Base-by-base conservation (phyloP, 139 green algal species). In the Coelastrella sp. region DNA sequence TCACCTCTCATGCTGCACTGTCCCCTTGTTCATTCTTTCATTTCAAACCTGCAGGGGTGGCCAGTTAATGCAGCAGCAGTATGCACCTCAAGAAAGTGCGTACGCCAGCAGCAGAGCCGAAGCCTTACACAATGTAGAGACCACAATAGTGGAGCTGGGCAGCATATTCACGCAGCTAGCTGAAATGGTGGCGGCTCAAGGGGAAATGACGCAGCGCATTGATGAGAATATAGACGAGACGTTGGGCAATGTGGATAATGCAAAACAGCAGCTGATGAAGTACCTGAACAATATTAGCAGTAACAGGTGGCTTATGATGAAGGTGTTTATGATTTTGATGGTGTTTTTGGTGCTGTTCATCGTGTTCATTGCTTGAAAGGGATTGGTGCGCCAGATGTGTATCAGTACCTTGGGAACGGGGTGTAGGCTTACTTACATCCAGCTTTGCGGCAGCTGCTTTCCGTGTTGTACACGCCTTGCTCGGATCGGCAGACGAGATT, bases 191-290 rank as follows among this genome's bases (percentile, higher is more conserved):
- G 86, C 88, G 10, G 82, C 93, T 65, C 92, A 95, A 83, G 90
- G 83, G 7, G 75, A 76, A 58, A 84, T 85, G 86, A 82, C 60
- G 66, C 47, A 68, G 65, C 96, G 98, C 56, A 99, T 99, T 81
- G 98, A 99, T 90, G 97, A 99, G 58, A 99, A 99, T 93, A 93
- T 99, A 19, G 97, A 99, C 22, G 98, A 99, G 73, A 98, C 98
- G 22, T 85, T 99, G 81, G 82, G 79, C 5, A 99, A 99, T 87
- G 98, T 99, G n/a, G 98, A 99, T 73, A 94, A 86, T 11, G 98
- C 98, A 32, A 98, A 99, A 91, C 93, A 93, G 56, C 97, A 99
- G 93, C 95, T 99, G 76, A 92, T 99, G 59, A 99, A 99, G 92
- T 99, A 99, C 93, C 90, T 99, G 5, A 98, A 97, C 92, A 97